Evolutionary conservation across 2,329 filamentous ascomycete genomes (phyloP).

Genomic region (Emergomyces orientalis): DNA sequence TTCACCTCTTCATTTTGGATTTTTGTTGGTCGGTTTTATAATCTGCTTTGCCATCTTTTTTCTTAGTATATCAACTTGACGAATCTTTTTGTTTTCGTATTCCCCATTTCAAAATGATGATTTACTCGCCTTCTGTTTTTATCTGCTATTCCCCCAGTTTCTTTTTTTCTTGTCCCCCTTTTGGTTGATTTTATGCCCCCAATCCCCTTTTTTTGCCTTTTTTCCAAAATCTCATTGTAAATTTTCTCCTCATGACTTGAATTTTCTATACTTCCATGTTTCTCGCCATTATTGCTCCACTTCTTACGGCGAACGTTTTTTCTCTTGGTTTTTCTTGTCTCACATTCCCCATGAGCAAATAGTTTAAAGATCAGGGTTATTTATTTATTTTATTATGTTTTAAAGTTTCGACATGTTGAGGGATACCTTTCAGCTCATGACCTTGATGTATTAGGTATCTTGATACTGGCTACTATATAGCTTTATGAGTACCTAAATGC

Average conservation of each 20-base stretch:
- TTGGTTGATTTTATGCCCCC: background rate
- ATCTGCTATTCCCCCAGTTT: background rate
- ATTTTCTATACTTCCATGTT: background rate
- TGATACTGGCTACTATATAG: background rate
- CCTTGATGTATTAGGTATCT: background rate
- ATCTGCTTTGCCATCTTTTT: background rate
- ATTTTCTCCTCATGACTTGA: background rate
- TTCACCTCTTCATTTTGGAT: constrained; percentile 5
- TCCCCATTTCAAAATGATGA: background rate
- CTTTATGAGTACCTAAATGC: background rate
- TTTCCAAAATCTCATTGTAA: background rate
- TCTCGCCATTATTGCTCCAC: background rate
- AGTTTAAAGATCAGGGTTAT: background rate
- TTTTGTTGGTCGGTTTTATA: background rate
- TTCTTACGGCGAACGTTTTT: background rate
- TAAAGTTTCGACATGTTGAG: background rate
- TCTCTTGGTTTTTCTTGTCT: background rate
- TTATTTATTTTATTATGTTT: background rate
- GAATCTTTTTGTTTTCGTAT: background rate
- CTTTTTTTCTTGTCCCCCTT: background rate
- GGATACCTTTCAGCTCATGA: background rate
- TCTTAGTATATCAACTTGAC: background rate
- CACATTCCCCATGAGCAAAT: background rate
- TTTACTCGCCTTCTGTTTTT: background rate
- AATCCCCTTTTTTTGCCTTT: background rate